Conservation (phyloP, 495 filamentous ascomycete species). For the Penicillium pulvis region DNA sequence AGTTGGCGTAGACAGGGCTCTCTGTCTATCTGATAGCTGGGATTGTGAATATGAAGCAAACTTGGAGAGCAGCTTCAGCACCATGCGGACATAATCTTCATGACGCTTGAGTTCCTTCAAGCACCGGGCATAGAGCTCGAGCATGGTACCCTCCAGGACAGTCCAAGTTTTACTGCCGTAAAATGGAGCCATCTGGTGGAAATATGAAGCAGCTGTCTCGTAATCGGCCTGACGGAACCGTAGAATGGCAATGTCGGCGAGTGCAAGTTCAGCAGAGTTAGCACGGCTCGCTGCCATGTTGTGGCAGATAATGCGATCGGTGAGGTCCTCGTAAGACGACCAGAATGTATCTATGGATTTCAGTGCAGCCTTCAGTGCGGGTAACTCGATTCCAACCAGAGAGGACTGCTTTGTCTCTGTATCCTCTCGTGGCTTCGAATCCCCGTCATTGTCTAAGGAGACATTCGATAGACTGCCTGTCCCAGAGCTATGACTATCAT, state of each 20-base stretch:
- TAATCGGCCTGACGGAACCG: constrained; percentile 74
- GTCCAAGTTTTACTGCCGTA: constrained; percentile 82
- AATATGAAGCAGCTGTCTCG: constrained; percentile 72
- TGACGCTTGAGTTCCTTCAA: constrained; percentile 72
- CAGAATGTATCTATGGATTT: constrained; percentile 43
- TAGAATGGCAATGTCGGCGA: constrained; percentile 84
- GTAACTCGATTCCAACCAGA: constrained; percentile 35
- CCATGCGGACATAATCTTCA: constrained; percentile 77
- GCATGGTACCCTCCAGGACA: constrained; percentile 75
- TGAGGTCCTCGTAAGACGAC: constrained; percentile 69
- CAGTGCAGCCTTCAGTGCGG: constrained; percentile 35
- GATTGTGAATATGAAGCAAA: constrained; percentile 51
- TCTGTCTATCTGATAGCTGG: constrained; percentile 36
- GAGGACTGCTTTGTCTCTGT: constrained; percentile 44
- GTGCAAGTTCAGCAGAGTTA: constrained; percentile 72
- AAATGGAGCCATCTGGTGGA: constrained; percentile 77
- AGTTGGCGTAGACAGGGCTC: constrained; percentile 34
- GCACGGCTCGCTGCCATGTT: constrained; percentile 73
- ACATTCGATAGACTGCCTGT: constrained; percentile 50
- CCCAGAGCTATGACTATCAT: constrained; percentile 55
- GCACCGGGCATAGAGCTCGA: constrained; percentile 84
- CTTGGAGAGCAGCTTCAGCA: constrained; percentile 76
- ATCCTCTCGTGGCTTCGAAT: constrained; percentile 19
- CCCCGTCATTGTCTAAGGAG: constrained; percentile 38
- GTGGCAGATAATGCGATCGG: constrained; percentile 70